Conservation (phyloP, 2,329 filamentous ascomycete genomes). For the Penicillium sclerotigenum region DNA sequence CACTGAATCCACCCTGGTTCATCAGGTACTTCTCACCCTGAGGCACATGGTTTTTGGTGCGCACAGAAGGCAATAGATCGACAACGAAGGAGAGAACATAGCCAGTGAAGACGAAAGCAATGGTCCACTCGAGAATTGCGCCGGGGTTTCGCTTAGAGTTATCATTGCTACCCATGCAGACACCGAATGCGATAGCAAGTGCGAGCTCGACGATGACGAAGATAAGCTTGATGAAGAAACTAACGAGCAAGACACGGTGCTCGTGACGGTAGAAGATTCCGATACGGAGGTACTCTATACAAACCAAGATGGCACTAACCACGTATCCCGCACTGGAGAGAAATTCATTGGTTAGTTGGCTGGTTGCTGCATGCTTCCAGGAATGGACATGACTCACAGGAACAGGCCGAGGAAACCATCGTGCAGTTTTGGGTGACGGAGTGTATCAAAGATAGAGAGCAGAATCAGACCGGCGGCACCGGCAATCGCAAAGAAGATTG, state of each 20-base stretch:
- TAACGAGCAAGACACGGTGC: constrained; percentile 68
- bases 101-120: constrained; percentile 81
- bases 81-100: constrained; percentile 85
- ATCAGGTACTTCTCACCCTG: constrained; percentile 41
- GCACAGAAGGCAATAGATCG: constrained; percentile 76
- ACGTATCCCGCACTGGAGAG: constrained; percentile 65
- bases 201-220: constrained; percentile 79
- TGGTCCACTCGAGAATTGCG: constrained; percentile 74
- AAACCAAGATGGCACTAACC: constrained; percentile 80
- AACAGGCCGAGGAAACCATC: constrained; percentile 77
- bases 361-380: neutral
- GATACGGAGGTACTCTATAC: constrained; percentile 83
- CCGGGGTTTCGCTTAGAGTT: constrained; percentile 58
- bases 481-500: constrained; percentile 61
- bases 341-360: neutral
- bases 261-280: constrained; percentile 71
- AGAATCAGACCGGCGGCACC: constrained; percentile 79
- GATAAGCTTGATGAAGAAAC: constrained; percentile 81
- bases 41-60: constrained; percentile 52
- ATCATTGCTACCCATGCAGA: constrained; percentile 46
- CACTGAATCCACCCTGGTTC: constrained; percentile 13
- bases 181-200: constrained; percentile 66
- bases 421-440: constrained; percentile 65
- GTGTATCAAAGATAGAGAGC: constrained; percentile 80
- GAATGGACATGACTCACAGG: constrained; percentile 49